Base-by-base conservation (phyloP, 2,329 filamentous ascomycete genomes). In the Bertia moriformis region DNA sequence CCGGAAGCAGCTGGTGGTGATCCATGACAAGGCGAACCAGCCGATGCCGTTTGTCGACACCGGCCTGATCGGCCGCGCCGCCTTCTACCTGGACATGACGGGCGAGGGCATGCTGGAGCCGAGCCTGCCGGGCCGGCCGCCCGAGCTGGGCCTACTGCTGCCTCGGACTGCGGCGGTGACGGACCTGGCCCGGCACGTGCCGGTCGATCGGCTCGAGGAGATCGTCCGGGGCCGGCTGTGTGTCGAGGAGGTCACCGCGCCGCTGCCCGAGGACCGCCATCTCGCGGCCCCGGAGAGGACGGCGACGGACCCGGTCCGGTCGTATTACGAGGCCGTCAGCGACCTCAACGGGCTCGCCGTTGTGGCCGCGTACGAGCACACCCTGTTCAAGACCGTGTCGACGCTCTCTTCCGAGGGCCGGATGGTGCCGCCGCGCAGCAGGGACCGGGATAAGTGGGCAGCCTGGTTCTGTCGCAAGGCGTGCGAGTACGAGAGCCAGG, bases 321-420 rank as follows among this genome's bases (percentile, higher is more conserved):
- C 17, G 40, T 46, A 2, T 51, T n/a, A n/a, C n/a, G n/a, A n/a
- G n/a, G n/a, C n/a, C n/a, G n/a, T 56, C 14, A 49, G 49, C 22
- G 51, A 55, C 27, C 42, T 56, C 7, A 55, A 55, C 14, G 48
- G 49, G 4, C 42, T 54, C 29, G 49, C 44, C 12, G 18, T 55
- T 18, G 46, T 47, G 4, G 47, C 50, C 15, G 48, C 50, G 14
- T 48, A 46, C 14, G 49, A 55, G 14, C 44, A 49, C 30, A 32
- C 36, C 4, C 18, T 42, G 19, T 22, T 33, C 3, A 45, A 46
- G n/a, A 49, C 46, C 2, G 37, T 52, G 4, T 39, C 37, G 2
- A 46, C 46, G 1, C 38, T 55, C 1, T n/a, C n/a, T n/a, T n/a
- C n/a, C n/a, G n/a, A n/a, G 37, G 22, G 1, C 14, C 38, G 5